Percentiles rank a stretch among this genome's conserved stretches.
Evolutionary conservation across 2,329 filamentous ascomycete genomes (phyloP).

Genomic region (Sclerotinia glacialis): DNA sequence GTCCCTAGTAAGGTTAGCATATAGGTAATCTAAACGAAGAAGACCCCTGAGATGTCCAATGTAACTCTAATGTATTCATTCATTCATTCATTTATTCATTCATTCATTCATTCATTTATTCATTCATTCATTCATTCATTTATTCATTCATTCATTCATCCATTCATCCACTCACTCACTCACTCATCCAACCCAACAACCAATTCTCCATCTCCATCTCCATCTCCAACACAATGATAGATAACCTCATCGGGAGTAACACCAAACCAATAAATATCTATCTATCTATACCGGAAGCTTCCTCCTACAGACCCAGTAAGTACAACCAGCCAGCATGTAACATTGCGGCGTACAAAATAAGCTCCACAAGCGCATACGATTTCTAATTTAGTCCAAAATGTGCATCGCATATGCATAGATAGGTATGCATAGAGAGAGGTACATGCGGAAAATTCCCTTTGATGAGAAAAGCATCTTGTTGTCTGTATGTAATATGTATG

Average conservation of each 20-base stretch:
- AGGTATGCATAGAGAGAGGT: background rate
- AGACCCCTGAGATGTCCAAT: background rate
- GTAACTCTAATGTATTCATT: background rate
- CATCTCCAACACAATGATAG: too few relatives aligned
- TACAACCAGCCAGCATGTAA: background rate
- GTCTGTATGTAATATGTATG: background rate
- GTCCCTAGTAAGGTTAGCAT: too few relatives aligned
- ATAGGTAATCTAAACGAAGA: background rate
- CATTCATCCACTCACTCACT: background rate
- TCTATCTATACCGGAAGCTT: background rate
- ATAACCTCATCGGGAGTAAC: background rate
- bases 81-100: background rate
- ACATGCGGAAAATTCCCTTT: background rate
- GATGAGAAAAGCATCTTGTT: background rate
- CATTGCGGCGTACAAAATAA: slow-evolving; percentile 1
- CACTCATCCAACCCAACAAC: too few relatives aligned
- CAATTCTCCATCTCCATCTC: background rate
- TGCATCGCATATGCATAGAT: background rate
- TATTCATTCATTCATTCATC: background rate
- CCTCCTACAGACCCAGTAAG: background rate
- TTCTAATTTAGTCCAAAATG: background rate
- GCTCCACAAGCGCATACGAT: slow-evolving; percentile 9
- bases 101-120: background rate
- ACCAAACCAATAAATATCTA: slow-evolving; percentile 1
- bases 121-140: background rate